phyloP scores from a whole-genome alignment of 495 filamentous ascomycete genomes.

The Thermochaetoides thermophila region DNA sequence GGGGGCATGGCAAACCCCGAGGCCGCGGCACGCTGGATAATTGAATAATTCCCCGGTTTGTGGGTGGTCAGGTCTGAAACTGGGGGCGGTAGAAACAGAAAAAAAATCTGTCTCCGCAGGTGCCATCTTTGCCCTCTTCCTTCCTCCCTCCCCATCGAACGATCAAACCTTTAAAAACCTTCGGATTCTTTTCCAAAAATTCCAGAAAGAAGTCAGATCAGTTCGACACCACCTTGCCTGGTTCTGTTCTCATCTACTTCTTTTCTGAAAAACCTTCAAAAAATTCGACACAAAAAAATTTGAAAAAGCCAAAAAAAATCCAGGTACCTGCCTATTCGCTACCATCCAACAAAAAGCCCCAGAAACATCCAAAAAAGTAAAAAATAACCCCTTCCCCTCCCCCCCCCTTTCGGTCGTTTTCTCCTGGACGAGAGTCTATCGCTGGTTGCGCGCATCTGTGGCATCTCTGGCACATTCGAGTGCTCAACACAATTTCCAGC shows the following conservation, averaged over 20 bases:
- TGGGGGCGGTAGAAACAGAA: too few relatives aligned
- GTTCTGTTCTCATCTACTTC: constrained; percentile 19
- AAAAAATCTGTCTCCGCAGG: constrained; percentile 20
- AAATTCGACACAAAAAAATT: constrained; percentile 32
- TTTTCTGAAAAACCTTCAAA: constrained; percentile 18
- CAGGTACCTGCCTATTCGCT: constrained; percentile 17
- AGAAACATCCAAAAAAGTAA: constrained; percentile 12
- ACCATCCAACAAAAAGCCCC: constrained; percentile 8
- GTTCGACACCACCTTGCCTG: constrained; percentile 16
- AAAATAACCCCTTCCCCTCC: constrained; percentile 8
- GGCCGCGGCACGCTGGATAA: too few relatives aligned
- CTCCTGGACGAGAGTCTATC: too few relatives aligned
- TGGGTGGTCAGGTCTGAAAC: too few relatives aligned
- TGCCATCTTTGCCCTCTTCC: constrained; percentile 15
- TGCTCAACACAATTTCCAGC: constrained; percentile 6
- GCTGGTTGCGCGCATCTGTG: too few relatives aligned
- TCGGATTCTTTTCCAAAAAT: constrained; percentile 15
- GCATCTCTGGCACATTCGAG: constrained; percentile 7
- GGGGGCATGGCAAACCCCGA: too few relatives aligned
- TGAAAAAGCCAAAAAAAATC: constrained; percentile 33
- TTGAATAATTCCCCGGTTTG: too few relatives aligned
- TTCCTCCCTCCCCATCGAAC: constrained; percentile 12
- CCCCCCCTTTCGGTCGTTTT: constrained; percentile 1
- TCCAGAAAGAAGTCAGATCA: constrained; percentile 22
- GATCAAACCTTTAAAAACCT: constrained; percentile 13